Evolutionary conservation across 495 filamentous ascomycete species (phyloP), one percentile per base, ranked within the genome.

Genomic region (Rhypophila decipiens): DNA sequence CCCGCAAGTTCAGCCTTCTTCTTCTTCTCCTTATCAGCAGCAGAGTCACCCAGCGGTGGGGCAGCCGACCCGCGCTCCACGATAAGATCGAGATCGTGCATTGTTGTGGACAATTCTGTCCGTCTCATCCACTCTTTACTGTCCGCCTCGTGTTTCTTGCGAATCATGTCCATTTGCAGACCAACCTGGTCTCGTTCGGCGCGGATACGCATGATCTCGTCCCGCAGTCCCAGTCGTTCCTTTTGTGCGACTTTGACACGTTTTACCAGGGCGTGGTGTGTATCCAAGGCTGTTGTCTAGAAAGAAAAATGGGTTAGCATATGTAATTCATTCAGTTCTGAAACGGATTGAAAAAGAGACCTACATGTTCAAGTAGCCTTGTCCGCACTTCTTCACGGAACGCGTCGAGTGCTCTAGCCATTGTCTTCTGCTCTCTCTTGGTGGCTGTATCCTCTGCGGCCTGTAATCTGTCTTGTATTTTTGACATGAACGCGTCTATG

Each of bases 141-240:
- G 11, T 76, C 68, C 0, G 60, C 66, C 52, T 78, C 71, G 42
- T 86, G 82, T 52, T 72, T 73, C 36, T 75, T 76, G 20, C 84
- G 71, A 23, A 88, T 72, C 10, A 79, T 77, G 53, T 90, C 86
- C 74, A 83, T 85, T 40, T 75, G 75, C 49, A 88, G 56, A 10
- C 82, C 80, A 22, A 89, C 70, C 51, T 77, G 70, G 51, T 88
- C 80, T 23, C 83, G 68, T 64, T 87, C 78, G 35, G 69, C 72
- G 18, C 82, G 77, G 15, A 88, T 64, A 5, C 74, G 71, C 51
- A 85, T 68, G 35, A 88, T 74, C 37, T 85, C 77, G 12, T 76
- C 76, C 33, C 86, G 76, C 29, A 86, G 64, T n/a, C 72, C 66
- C 21, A 80, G 61, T 66, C 83, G 85, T 51, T 83, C 76, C 50